Evolutionary conservation across 306 rosid genomes (phyloP).

Genomic region (Hippophae gyantsensis): DNA sequence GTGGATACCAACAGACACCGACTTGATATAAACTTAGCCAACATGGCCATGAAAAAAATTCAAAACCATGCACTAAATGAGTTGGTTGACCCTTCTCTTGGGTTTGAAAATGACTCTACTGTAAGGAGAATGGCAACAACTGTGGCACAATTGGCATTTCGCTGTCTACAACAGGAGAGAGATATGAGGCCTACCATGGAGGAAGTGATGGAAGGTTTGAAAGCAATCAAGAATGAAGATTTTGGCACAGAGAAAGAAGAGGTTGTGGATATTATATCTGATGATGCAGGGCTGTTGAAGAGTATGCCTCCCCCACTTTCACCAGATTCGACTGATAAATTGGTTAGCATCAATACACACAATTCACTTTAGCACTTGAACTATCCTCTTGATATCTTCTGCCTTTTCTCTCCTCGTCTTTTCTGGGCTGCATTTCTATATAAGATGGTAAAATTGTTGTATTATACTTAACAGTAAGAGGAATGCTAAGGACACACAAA

Average conservation of each 20-base stretch:
- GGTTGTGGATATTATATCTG: slow-evolving; percentile 30
- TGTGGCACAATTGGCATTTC: slow-evolving; percentile 72
- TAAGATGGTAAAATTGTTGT: slow-evolving; percentile 15
- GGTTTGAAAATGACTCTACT: slow-evolving; percentile 32
- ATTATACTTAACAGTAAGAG: background rate
- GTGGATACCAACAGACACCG: slow-evolving; percentile 71
- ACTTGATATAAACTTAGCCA: slow-evolving; percentile 62
- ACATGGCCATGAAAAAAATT: slow-evolving; percentile 55
- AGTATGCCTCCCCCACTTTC: slow-evolving; percentile 41
- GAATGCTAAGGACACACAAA: too few species aligned
- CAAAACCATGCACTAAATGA: slow-evolving; percentile 49
- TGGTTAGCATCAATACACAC: slow-evolving; percentile 40
- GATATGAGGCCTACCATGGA: slow-evolving; percentile 83
- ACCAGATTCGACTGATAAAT: slow-evolving; percentile 54
- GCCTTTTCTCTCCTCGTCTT: background rate
- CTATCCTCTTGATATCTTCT: background rate
- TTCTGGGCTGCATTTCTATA: slow-evolving; percentile 7
- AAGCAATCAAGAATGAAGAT: slow-evolving; percentile 43
- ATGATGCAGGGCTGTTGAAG: slow-evolving; percentile 46
- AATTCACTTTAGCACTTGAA: slow-evolving; percentile 39
- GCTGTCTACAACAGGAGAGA: slow-evolving; percentile 74
- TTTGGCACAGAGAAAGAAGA: slow-evolving; percentile 18
- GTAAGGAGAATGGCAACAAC: slow-evolving; percentile 41
- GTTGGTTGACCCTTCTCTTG: slow-evolving; percentile 62
- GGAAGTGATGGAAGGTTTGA: slow-evolving; percentile 50